phyloP scores from a whole-genome alignment of 768 basidiomycete species.

The Suillus placidus region DNA sequence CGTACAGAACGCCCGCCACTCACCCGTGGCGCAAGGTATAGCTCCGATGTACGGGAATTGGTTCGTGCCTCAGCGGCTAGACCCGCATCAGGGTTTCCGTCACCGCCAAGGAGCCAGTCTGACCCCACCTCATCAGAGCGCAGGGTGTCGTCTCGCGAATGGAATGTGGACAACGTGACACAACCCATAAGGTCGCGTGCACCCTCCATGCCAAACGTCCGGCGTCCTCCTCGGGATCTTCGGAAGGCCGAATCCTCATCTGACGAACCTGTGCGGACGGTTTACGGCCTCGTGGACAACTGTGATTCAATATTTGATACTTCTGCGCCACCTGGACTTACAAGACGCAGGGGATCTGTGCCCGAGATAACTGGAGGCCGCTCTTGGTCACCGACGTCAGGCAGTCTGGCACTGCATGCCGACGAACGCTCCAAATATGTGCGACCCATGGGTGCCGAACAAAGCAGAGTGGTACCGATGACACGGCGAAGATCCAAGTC shows the following conservation, averaged over 20 bases:
- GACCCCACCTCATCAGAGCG: slow-evolving; percentile 12
- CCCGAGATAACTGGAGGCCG: slow-evolving; percentile 9
- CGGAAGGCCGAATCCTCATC: slow-evolving; percentile 21
- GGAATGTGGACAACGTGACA: slow-evolving; percentile 24
- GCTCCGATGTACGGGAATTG: slow-evolving; percentile 10
- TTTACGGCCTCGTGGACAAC: slow-evolving; percentile 7
- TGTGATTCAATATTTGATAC: slow-evolving; percentile 6
- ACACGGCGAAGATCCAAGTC: slow-evolving; percentile 13
- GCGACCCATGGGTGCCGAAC: slow-evolving; percentile 34
- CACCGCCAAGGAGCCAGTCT: slow-evolving; percentile 7
- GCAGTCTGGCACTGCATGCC: slow-evolving; percentile 28
- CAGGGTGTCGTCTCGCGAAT: slow-evolving; percentile 6
- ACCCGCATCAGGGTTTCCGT: slow-evolving; percentile 18
- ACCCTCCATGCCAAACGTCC: slow-evolving; percentile 18
- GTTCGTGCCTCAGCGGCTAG: slow-evolving; percentile 15
- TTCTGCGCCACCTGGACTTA: slow-evolving; percentile 23
- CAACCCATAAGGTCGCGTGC: slow-evolving; percentile 22
- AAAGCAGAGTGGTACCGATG: slow-evolving; percentile 26
- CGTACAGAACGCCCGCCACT: slow-evolving; percentile 12
- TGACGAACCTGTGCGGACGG: slow-evolving; percentile 6
- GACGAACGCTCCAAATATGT: slow-evolving; percentile 25
- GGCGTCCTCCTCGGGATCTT: slow-evolving; percentile 22
- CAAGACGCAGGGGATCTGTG: slow-evolving; percentile 15
- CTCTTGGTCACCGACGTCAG: slow-evolving; percentile 28
- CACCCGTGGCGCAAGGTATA: slow-evolving; percentile 13